Evolutionary conservation across 345 rosid species (phyloP).

Genomic region (Salix koriyanagi): DNA sequence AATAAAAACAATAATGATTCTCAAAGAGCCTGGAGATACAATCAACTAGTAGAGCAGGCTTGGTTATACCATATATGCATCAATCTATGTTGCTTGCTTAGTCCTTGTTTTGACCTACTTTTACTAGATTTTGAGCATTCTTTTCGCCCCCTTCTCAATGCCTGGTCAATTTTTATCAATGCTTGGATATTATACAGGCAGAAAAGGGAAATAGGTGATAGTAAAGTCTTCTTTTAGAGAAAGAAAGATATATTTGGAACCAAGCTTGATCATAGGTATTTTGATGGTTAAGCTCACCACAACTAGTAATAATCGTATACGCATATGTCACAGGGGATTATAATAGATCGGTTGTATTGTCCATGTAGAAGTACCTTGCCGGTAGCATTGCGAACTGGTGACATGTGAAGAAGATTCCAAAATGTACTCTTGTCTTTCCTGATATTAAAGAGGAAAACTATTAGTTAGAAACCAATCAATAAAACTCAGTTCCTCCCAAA

Average conservation of each 20-base stretch:
- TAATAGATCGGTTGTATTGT: background rate
- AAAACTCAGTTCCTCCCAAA: background rate
- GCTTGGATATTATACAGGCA: background rate
- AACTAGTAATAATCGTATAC: background rate
- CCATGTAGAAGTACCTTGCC: constrained; percentile 67
- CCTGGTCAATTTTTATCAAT: background rate
- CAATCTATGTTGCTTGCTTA: background rate
- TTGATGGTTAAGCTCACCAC: background rate
- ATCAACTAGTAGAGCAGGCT: background rate
- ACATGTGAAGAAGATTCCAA: constrained; percentile 89
- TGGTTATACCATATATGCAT: background rate
- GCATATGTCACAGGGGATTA: background rate
- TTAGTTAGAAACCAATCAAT: constrained; percentile 5
- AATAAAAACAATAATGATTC: background rate
- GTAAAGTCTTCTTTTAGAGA: background rate
- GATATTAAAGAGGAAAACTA: constrained; percentile 19
- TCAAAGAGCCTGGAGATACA: background rate
- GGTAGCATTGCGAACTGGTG: constrained; percentile 87
- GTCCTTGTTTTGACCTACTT: background rate
- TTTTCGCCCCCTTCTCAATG: background rate
- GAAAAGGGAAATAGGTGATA: background rate
- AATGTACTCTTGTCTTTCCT: constrained; percentile 80
- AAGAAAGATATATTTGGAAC: background rate
- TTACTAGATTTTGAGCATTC: background rate
- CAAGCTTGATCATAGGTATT: background rate